Conservation (phyloP, 352 stramenopile species). For the Achlya hypogyna region DNA sequence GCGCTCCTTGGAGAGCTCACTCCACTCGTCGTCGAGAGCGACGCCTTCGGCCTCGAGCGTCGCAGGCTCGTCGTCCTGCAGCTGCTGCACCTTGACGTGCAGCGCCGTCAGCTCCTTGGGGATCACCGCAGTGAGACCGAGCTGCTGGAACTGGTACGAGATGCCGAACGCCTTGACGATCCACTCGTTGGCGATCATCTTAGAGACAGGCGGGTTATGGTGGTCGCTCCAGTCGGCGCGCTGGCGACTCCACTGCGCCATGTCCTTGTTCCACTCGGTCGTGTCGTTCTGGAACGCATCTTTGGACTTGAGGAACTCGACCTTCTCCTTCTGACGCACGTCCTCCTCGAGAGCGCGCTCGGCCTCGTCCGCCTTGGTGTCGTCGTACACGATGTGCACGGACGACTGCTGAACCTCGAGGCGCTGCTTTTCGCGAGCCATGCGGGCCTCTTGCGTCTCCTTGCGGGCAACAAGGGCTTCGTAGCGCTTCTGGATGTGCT, state of each 20-base stretch:
- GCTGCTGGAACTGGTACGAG: constrained; percentile 39
- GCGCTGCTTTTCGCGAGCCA: constrained; percentile 75
- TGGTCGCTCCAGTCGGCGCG: constrained; percentile 79
- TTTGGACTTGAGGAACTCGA: constrained; percentile 85
- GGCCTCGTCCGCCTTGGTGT: constrained; percentile 62
- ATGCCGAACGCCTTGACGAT: constrained; percentile 82
- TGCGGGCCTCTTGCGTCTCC: constrained; percentile 66
- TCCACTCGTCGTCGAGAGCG: constrained; percentile 79
- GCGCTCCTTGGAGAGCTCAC: constrained; percentile 81
- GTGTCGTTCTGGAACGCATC: constrained; percentile 82
- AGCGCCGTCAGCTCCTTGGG: constrained; percentile 63
- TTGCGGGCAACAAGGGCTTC: constrained; percentile 74
- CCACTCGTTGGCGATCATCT: constrained; percentile 82
- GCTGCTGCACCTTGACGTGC: constrained; percentile 69
- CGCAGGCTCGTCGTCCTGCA: constrained; percentile 69
- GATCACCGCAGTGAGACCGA: constrained; percentile 30
- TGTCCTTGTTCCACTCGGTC: constrained; percentile 83
- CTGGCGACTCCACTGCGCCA: constrained; percentile 82
- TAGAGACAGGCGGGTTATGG: constrained; percentile 80
- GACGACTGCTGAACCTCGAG: constrained; percentile 60
- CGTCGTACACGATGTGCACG: constrained; percentile 78
- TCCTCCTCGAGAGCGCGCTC: constrained; percentile 72
- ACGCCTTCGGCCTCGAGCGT: constrained; percentile 78
- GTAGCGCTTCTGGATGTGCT: constrained; percentile 60
- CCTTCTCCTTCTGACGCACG: constrained; percentile 74